A percentile compares a stretch with the other conserved stretches of the same genome.
Conservation (phyloP, 2,329 filamentous ascomycete species). For the Diplodia sapinea region DNA sequence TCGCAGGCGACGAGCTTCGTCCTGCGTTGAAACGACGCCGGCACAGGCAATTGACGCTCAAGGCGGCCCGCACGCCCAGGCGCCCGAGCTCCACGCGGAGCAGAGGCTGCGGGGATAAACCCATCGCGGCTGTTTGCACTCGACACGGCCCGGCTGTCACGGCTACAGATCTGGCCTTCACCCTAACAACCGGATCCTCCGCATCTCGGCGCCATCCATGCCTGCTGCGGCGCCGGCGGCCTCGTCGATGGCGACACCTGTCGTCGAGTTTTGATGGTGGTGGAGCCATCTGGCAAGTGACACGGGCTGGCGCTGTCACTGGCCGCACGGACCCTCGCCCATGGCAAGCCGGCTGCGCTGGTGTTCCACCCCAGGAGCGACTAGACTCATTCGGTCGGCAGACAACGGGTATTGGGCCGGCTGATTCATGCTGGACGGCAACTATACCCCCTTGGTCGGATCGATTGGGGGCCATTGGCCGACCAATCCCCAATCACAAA, state of each 20-base stretch:
- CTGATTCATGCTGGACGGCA: no score
- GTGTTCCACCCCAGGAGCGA: no score
- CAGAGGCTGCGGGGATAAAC: constrained; percentile 1
- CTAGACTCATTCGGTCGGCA: no score
- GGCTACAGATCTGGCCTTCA: constrained; percentile 4
- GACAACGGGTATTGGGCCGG: no score
- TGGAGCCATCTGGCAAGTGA: no score
- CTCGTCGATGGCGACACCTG: no score
- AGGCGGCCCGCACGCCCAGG: constrained; percentile 2
- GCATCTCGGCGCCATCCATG: not conserved
- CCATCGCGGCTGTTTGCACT: constrained; percentile 17
- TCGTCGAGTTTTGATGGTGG: not conserved
- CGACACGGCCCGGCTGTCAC: not conserved
- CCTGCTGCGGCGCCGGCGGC: not conserved
- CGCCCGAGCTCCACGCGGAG: constrained; percentile 6
- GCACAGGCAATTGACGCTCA: constrained; percentile 11
- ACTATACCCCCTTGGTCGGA: no score
- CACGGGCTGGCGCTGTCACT: no score
- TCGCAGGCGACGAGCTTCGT: not conserved
- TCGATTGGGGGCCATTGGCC: no score
- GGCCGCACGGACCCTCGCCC: not conserved
- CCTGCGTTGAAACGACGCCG: constrained; percentile 2
- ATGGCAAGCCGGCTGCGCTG: constrained; percentile 1
- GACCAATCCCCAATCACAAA: no score
- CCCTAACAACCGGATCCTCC: constrained; percentile 14